Conservation (phyloP, 2,329 filamentous ascomycete species). For the Harringtonia aguacate region DNA sequence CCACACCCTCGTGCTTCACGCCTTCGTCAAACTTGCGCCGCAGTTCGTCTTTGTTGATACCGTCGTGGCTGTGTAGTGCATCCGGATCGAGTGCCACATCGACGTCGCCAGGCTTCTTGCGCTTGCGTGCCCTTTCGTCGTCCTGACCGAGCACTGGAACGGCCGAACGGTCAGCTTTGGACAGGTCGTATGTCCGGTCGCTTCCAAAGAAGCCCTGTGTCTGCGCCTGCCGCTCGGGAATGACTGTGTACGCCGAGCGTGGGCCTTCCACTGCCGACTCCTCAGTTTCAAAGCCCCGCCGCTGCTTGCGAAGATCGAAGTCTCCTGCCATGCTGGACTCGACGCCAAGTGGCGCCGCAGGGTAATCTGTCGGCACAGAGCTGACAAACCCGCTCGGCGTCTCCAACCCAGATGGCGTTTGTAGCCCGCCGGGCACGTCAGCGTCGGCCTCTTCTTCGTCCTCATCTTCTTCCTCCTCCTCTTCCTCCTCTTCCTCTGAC, state of each 20-base stretch:
- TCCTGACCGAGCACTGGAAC: conserved; percentile 60
- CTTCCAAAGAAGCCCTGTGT: conserved; percentile 93
- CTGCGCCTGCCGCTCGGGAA: conserved; percentile 78
- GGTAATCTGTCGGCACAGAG: conserved; percentile 69
- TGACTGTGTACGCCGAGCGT: conserved; percentile 75
- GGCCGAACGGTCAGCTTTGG: conserved; percentile 29
- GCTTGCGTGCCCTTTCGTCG: conserved; percentile 61
- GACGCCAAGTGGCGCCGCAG: conserved; percentile 49
- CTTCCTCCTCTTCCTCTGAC: conserved; percentile 55
- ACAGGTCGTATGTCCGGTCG: conserved; percentile 83
- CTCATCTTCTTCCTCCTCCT: conserved; percentile 55
- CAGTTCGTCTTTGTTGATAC: conserved; percentile 76
- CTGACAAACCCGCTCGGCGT: conserved; percentile 75
- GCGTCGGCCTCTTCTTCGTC: conserved; percentile 58
- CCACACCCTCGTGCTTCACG: conserved; percentile 52
- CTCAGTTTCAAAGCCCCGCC: conserved; percentile 79
- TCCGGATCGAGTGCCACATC: conserved; percentile 89
- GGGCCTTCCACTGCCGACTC: conserved; percentile 54
- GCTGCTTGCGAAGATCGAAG: conserved; percentile 82
- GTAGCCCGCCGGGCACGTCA: conserved; percentile 51
- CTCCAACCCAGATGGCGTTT: conserved; percentile 68
- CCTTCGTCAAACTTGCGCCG: conserved; percentile 69
- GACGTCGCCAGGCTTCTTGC: conserved; percentile 93
- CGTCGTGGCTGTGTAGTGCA: conserved; percentile 60
- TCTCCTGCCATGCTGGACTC: conserved; percentile 73